Evolutionary conservation across 208 protist genomes (phyloP).

Genomic region (Leishmania turanica): DNA sequence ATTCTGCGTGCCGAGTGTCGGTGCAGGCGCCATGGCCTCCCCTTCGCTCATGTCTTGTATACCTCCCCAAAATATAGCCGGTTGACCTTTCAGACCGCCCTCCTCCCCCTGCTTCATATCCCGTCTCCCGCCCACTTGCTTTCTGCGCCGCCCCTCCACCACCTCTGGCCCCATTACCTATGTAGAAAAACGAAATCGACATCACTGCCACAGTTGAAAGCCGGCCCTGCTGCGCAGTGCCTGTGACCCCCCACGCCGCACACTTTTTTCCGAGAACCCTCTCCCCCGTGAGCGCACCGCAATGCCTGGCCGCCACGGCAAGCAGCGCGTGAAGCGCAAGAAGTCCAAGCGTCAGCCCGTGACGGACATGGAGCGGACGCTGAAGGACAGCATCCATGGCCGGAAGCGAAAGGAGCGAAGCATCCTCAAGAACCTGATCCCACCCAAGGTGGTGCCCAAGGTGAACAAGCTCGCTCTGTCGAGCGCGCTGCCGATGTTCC

Average conservation of each 20-base stretch:
- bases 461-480: constrained; percentile 64
- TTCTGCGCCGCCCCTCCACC: not conserved
- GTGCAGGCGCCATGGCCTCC: not conserved
- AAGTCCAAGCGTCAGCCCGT: constrained; percentile 79
- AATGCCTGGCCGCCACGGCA: constrained; percentile 89
- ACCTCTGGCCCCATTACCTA: not conserved
- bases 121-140: no score
- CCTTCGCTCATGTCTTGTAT: not conserved
- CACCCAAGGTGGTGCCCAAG: constrained; percentile 63
- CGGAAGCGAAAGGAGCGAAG: constrained; percentile 77
- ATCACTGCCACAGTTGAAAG: not conserved
- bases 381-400: constrained; percentile 91
- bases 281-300: not conserved
- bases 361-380: constrained; percentile 86
- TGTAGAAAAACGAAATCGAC: not conserved
- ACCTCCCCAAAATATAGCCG: not conserved
- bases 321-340: constrained; percentile 90
- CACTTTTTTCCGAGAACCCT: not conserved
- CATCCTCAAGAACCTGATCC: constrained; percentile 82
- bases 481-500: constrained; percentile 83
- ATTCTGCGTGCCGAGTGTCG: not conserved
- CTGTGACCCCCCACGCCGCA: not conserved
- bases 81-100: not conserved
- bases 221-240: not conserved
- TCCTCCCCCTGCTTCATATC: not conserved